Evolutionary conservation across 805 yeast genomes (phyloP), one percentile per base, ranked within the genome.

Genomic region (Saccharomyces eubayanus): DNA sequence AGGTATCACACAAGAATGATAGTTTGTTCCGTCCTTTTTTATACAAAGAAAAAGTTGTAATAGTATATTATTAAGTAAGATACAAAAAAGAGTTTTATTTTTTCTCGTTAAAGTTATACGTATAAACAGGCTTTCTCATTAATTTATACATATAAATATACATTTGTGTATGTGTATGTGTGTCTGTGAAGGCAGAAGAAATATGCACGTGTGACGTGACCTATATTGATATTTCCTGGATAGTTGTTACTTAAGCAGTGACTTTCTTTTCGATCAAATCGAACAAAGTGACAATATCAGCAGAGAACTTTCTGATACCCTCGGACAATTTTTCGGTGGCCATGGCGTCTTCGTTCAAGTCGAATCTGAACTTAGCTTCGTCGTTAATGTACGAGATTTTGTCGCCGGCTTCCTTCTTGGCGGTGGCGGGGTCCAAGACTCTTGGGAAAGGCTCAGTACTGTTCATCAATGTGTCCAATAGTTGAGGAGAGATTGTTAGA

Each of bases 291-390:
- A 77, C 83, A 68, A 95, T 85, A 73, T 92, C 99, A 74, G 87
- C 91, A 67, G 96, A 87, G 76, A 92, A 92, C 74, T 84, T 83
- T 81, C 97, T 87, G 77, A 92, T 92, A 83, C 99, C 99, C 72
- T 92, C 96, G 67, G 96, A 76, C 71, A 92, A 83, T 80, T 92
- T 92, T 80, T 92, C 97, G 64, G 96, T 89, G 67, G 97, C 94
- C 98, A 92, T 92, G 59, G 95, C 92, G 72, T 92, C 98, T 74
- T 92, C 95, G 77, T 92, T 92, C 64, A 92, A 78, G 57, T 77
- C 79, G 79, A 83, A 88, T 82, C 96, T 87, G 91, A 92, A 92
- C 58, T 78, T 74, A 52, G 96, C 75, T 78, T 91, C 97, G 72
- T 89, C 84, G 68, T 89, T 84, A 58, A 92, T 77, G 77, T 73